Evolutionary conservation across 352 stramenopile genomes (phyloP), one percentile per base, ranked within the genome.

Genomic region (Pythium oligandrum): DNA sequence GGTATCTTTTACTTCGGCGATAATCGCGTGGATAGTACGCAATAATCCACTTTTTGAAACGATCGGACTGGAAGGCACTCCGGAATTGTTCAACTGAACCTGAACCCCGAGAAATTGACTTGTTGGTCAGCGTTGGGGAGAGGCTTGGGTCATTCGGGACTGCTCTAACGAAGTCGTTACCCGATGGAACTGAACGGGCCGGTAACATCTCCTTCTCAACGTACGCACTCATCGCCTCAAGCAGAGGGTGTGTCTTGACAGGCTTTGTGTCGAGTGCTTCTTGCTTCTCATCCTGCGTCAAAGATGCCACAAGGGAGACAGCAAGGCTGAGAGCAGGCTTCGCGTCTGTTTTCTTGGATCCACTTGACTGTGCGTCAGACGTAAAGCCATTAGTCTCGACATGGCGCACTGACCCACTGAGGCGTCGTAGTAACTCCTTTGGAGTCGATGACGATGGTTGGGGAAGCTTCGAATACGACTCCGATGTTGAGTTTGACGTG

Each of bases 201-300:
- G 17, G 17, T 26, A 26, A 38, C 59, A 66, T 66, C 53, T 87
- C 80, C 2, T 79, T 60, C 37, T 79, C 69, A 4, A 88, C 77
- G 47, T 78, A 88, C n/a, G 73, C 71, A 55, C 86, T 68, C 36
- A 90, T 59, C 6, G 77, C 77, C 44, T 87, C 71, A 0, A 90
- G 59, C 31, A 88, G 47, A 12, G 80, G 77, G 44, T 90, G 80
- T 1, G 55, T 76, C 63, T 86, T 88, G 4, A 86, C 53, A 0
- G 77, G 77, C n/a, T 76, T 72, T 3, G 55, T 61, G 44, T 88
- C 77, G 4, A 90, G 55, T 34, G 61, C 77, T 45, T 90, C 79
- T 40, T 86, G 79, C 48, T 90, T 71, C 45, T 90, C 75, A 46
- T 78, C 72, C 52, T 87, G 71, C 46, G 79, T 88, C 34, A 90